phyloP scores from a whole-genome alignment of 108 stramenopile genomes.

The Fragilaria radians region DNA sequence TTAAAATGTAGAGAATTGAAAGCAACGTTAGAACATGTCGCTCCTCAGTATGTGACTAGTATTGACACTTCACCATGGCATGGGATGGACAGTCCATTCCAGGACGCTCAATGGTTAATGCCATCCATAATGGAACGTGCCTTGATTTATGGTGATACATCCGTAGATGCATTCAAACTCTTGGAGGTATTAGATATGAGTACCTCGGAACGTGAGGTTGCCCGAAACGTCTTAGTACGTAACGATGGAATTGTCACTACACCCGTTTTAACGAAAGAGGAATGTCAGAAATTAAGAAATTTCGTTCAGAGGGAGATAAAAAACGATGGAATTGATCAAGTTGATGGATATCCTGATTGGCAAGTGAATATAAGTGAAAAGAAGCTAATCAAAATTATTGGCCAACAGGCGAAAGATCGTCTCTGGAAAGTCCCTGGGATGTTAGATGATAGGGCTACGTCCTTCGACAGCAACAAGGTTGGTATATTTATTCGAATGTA shows the following conservation, averaged over 20 bases:
- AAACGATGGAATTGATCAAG: conserved; percentile 7
- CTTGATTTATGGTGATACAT: conserved; percentile 1
- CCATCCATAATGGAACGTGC: conserved; percentile 13
- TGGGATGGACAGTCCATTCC: neutral
- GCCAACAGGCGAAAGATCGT: neutral
- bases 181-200: conserved; percentile 5
- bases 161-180: conserved; percentile 4
- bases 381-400: neutral
- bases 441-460: neutral
- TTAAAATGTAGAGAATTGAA: too few relatives aligned
- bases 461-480: neutral
- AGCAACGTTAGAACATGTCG: too few relatives aligned
- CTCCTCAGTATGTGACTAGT: too few relatives aligned
- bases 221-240: neutral
- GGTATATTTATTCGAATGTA: conserved; percentile 11
- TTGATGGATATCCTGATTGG: conserved; percentile 5
- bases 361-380: conserved; percentile 4
- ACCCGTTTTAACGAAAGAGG: neutral
- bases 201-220: neutral
- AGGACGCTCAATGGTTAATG: conserved; percentile 5
- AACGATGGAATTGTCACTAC: neutral
- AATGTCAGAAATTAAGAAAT: conserved; percentile 4
- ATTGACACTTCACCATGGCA: too few relatives aligned
- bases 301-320: conserved; percentile 3
- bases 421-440: conserved; percentile 1